These are phyloP conservation scores for Papiliotrema laurentii DNA, from an alignment of 1,284 basidiomycete genomes.

Conservation along the genomic window DNA sequence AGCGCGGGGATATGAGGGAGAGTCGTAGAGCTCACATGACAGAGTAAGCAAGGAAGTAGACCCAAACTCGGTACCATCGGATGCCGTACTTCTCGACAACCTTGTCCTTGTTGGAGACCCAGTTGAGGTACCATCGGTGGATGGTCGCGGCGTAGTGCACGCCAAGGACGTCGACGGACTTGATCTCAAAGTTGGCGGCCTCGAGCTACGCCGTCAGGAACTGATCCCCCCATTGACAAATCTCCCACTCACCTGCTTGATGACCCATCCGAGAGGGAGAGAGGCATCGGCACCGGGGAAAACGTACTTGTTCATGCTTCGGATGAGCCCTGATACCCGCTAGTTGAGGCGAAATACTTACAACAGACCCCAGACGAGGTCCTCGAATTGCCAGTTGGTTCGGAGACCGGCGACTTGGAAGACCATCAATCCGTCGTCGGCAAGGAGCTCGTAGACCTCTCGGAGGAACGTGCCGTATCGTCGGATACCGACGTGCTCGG, in stretches of 20 bases:
- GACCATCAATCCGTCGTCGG: slow-evolving; percentile 91
- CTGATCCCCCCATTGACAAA: not conserved
- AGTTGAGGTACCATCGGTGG: slow-evolving; percentile 93
- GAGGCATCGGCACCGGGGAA: slow-evolving; percentile 98
- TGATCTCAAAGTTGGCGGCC: slow-evolving; percentile 91
- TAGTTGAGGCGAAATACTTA: slow-evolving; percentile 17
- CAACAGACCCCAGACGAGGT: slow-evolving; percentile 78
- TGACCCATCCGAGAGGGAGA: slow-evolving; percentile 92
- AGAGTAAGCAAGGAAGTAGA: slow-evolving; percentile 81
- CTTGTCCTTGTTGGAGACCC: slow-evolving; percentile 83
- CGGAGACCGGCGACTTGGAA: slow-evolving; percentile 95
- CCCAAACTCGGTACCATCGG: slow-evolving; percentile 82
- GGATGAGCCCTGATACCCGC: slow-evolving; percentile 2
- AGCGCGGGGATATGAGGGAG: not conserved
- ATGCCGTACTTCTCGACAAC: slow-evolving; percentile 87
- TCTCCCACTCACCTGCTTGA: slow-evolving; percentile 58
- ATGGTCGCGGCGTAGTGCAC: slow-evolving; percentile 97
- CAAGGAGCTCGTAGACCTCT: slow-evolving; percentile 88
- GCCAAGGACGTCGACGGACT: slow-evolving; percentile 90
- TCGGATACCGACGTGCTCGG: slow-evolving; percentile 96
- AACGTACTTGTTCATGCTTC: slow-evolving; percentile 86
- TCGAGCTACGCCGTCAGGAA: slow-evolving; percentile 54
- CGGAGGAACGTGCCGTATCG: slow-evolving; percentile 84
- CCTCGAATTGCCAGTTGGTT: slow-evolving; percentile 94
- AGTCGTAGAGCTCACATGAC: slow-evolving; percentile 51